These are phyloP conservation scores for Alternaria brassicae DNA, from an alignment of 2,329 filamentous ascomycete species.

Conservation along the genomic window DNA sequence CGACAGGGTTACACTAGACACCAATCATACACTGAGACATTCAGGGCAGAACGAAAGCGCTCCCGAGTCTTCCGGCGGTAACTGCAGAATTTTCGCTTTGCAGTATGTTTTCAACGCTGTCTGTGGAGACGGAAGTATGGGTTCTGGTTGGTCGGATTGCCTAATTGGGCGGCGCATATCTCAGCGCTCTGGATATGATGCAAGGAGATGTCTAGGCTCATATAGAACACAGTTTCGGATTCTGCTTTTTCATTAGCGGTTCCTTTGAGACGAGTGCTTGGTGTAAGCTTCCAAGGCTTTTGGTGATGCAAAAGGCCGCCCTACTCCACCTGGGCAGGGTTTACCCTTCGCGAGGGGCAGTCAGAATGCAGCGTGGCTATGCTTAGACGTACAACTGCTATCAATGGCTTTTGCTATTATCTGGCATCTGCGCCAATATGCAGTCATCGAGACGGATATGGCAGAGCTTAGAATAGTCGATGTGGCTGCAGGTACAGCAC, in stretches of 20 bases:
- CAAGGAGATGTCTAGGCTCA: constrained; percentile 3
- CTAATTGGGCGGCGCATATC: constrained; percentile 7
- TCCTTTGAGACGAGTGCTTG: background rate
- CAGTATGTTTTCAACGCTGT: constrained; percentile 2
- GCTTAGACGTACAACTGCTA: background rate
- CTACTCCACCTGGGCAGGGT: background rate
- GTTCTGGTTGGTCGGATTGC: constrained; percentile 13
- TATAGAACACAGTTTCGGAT: constrained; percentile 1
- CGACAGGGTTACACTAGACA: background rate
- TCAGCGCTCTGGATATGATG: background rate
- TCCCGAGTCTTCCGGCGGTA: constrained; percentile 2
- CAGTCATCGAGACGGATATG: background rate
- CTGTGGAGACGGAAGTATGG: background rate
- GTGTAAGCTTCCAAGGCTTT: background rate
- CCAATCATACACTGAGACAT: constrained; percentile 11
- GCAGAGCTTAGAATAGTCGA: background rate
- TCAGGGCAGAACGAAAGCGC: constrained; percentile 5
- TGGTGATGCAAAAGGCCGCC: background rate
- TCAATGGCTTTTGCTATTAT: background rate
- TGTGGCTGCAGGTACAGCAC: background rate
- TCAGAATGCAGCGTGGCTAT: constrained; percentile 1
- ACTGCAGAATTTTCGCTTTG: constrained; percentile 9
- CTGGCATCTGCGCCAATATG: background rate
- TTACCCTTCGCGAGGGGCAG: background rate
- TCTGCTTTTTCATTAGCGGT: background rate